Percentiles rank a stretch among this genome's conserved stretches.
Conservation (phyloP, 768 basidiomycete species). For the Xanthoconium purpureum region DNA sequence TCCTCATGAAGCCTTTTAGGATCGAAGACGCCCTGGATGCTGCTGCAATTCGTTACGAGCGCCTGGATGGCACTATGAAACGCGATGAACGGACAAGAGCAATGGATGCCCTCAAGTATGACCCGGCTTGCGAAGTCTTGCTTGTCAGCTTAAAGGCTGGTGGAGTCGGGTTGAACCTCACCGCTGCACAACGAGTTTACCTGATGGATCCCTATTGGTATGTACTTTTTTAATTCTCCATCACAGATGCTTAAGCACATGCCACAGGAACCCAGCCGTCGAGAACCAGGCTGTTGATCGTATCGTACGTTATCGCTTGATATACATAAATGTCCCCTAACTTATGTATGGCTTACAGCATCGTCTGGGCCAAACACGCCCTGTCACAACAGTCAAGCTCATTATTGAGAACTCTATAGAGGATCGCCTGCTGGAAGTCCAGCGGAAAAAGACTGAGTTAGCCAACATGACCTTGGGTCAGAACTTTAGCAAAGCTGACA, state of each 20-base stretch:
- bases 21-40: conserved; percentile 87
- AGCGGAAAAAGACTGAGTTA: conserved; percentile 90
- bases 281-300: conserved; percentile 98
- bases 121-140: conserved; percentile 89
- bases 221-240: conserved; percentile 5
- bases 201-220: conserved; percentile 97
- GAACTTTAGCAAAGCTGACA: conserved; percentile 82
- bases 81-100: conserved; percentile 89
- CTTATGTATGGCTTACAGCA: conserved; percentile 50
- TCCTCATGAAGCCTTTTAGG: conserved; percentile 36
- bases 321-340: not conserved
- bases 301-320: conserved; percentile 58
- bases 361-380: conserved; percentile 90
- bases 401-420: conserved; percentile 96
- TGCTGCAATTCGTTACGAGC: conserved; percentile 81
- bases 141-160: conserved; percentile 96
- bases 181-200: conserved; percentile 90
- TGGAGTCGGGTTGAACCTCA: conserved; percentile 94
- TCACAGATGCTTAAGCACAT: not conserved
- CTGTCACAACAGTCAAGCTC: conserved; percentile 88
- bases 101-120: conserved; percentile 89
- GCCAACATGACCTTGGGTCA: conserved; percentile 93
- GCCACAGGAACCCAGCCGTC: conserved; percentile 85
- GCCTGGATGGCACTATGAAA: conserved; percentile 97
- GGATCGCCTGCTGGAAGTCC: conserved; percentile 86